Conservation (phyloP, 306 rosid genomes). For the Vigna trinervia region DNA sequence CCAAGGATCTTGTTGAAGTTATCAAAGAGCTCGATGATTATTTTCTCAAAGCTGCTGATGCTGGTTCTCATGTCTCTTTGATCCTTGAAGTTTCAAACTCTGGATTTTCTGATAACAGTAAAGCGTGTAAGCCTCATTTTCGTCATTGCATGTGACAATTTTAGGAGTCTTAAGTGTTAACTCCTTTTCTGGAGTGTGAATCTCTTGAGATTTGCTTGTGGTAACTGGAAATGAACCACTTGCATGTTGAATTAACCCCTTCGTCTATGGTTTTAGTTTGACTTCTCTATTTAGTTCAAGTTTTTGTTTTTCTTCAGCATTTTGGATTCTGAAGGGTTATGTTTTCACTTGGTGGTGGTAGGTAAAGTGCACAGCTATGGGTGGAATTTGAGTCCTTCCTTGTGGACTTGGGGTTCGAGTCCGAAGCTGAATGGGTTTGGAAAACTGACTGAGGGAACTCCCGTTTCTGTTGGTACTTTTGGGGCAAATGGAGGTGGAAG, state of each 20-base stretch:
- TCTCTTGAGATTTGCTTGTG: constrained; percentile 13
- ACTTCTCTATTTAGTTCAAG: constrained; percentile 4
- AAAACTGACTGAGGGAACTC: constrained; percentile 54
- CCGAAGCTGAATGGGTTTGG: constrained; percentile 66
- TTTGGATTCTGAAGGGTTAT: constrained; percentile 35
- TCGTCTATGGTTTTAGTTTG: not conserved
- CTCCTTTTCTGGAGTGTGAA: not conserved
- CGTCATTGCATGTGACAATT: constrained; percentile 13
- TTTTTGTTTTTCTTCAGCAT: not conserved
- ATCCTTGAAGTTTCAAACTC: constrained; percentile 80
- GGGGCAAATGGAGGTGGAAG: constrained; percentile 49
- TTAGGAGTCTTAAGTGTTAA: not conserved
- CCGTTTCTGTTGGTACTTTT: constrained; percentile 45
- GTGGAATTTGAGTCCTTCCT: constrained; percentile 69
- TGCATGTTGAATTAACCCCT: constrained; percentile 3
- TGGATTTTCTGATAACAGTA: constrained; percentile 61
- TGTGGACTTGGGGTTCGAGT: constrained; percentile 79
- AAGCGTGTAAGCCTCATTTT: constrained; percentile 61
- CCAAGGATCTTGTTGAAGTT: constrained; percentile 81
- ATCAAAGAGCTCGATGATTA: constrained; percentile 93
- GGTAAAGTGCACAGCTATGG: constrained; percentile 78
- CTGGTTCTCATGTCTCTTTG: constrained; percentile 72
- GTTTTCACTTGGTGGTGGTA: constrained; percentile 40
- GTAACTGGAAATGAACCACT: not conserved
- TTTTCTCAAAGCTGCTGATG: constrained; percentile 87